Conservation (phyloP, 495 filamentous ascomycete species). For the Trypethelium eluteriae region DNA sequence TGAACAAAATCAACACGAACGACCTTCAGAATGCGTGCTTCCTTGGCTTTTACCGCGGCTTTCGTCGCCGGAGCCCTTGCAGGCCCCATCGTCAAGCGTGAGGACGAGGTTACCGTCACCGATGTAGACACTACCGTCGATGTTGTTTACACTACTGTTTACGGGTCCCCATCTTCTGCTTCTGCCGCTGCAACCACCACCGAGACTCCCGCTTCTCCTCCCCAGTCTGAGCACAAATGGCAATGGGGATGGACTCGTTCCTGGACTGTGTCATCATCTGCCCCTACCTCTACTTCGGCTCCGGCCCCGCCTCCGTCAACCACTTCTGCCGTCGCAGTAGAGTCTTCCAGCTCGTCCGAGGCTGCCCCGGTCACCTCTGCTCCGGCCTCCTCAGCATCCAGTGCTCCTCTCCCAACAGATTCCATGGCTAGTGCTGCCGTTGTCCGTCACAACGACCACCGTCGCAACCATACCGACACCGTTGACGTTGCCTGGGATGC, state of each 20-base stretch:
- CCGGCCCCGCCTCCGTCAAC: neutral
- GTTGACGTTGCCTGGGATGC: slow-evolving; percentile 9
- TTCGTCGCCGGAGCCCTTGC: slow-evolving; percentile 7
- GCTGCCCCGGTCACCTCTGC: slow-evolving; percentile 9
- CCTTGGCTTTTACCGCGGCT: neutral
- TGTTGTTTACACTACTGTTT: neutral
- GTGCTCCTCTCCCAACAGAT: neutral
- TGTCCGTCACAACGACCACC: slow-evolving; percentile 11
- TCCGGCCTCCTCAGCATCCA: neutral
- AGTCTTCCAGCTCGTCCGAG: neutral
- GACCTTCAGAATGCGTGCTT: slow-evolving; percentile 4
- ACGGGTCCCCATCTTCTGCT: neutral
- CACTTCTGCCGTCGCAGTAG: neutral
- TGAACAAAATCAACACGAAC: neutral
- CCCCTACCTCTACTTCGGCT: neutral
- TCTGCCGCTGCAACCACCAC: neutral
- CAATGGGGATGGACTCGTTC: neutral
- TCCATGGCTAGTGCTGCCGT: slow-evolving; percentile 5
- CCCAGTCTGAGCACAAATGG: neutral
- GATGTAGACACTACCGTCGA: slow-evolving; percentile 5
- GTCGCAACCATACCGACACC: slow-evolving; percentile 12
- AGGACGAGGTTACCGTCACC: slow-evolving; percentile 5
- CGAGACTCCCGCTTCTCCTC: neutral
- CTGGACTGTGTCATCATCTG: neutral
- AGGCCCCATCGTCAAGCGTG: neutral